phyloP scores from a whole-genome alignment of 331 rosid genomes.

The Acacia concinna region DNA sequence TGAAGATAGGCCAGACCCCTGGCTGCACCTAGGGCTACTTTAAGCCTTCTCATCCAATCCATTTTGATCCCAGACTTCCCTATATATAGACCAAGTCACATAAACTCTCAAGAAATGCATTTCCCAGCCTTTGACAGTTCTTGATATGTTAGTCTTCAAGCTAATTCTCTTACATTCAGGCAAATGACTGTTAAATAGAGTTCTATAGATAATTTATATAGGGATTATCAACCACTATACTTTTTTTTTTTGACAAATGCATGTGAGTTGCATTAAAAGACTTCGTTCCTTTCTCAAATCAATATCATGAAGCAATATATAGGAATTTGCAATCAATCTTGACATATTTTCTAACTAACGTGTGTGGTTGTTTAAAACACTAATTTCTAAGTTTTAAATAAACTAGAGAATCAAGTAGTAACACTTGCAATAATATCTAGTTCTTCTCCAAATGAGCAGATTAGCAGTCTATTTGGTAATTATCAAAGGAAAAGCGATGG shows the following conservation, averaged over 20 bases:
- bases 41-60: slow-evolving; percentile 56
- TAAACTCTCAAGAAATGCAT: background rate
- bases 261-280: background rate
- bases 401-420: background rate
- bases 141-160: slow-evolving; percentile 8
- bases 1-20: slow-evolving; percentile 55
- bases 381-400: background rate
- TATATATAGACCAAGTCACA: slow-evolving; percentile 31
- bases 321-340: background rate
- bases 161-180: background rate
- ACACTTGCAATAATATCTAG: background rate
- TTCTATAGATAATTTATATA: background rate
- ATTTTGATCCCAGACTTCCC: slow-evolving; percentile 54
- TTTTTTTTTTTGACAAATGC: background rate
- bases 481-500: background rate
- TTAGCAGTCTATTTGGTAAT: background rate
- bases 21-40: slow-evolving; percentile 49
- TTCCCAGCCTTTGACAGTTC: background rate
- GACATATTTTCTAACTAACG: background rate
- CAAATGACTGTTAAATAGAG: background rate
- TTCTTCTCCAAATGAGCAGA: background rate
- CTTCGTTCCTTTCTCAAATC: background rate
- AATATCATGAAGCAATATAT: background rate
- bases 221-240: background rate
- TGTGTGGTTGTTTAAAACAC: background rate